Evolutionary conservation across 768 basidiomycete genomes (phyloP), one percentile per base, ranked within the genome.

Genomic region (Auricularia sp.): DNA sequence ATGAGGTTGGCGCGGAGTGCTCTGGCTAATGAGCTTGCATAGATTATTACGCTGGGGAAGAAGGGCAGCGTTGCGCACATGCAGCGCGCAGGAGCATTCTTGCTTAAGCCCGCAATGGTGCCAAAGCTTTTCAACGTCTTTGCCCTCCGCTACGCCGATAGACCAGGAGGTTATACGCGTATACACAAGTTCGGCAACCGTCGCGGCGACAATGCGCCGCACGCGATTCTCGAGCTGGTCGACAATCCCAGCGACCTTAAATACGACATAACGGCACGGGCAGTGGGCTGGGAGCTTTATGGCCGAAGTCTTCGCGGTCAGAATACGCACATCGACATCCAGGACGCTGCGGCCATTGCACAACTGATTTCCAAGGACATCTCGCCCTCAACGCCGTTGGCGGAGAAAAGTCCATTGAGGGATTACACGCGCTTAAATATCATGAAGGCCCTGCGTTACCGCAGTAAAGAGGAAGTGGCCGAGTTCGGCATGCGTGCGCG

Each of bases 11-110:
- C 61, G 16, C 53, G 36, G 21, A 23, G 23, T 36, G 11, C 47
- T 18, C 18, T 29, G 47, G 61, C 51, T 43, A 62, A 43, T 39
- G 44, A 10, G 39, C 29, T 36, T 36, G 16, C 61, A 36, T 70
- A 92, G 91, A 86, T 96, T 64, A 98, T 99, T 70, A 92, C 92
- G 0, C 78, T 94, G 68, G 95, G 93, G 66, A 98, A 98, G 79
- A 86, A 84, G 71, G 91, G 90, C 65, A 85, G 81, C 66, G 81
- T 83, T 65, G 80, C 83, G 3, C 80, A 92, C n/a, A 83, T 85
- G 70, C 76, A 84, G 29, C 83, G 84, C 56, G 94, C 93, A 36
- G 81, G 85, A 62, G 83, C 84, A 3, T 95, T 95, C 77, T 79
- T 98, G 34, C 83, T 96, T 68, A 84, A 87, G 68, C 83, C 84